These are phyloP conservation scores for Aspergillus proliferans DNA, from an alignment of 2,329 filamentous ascomycete species.

Conservation along the genomic window DNA sequence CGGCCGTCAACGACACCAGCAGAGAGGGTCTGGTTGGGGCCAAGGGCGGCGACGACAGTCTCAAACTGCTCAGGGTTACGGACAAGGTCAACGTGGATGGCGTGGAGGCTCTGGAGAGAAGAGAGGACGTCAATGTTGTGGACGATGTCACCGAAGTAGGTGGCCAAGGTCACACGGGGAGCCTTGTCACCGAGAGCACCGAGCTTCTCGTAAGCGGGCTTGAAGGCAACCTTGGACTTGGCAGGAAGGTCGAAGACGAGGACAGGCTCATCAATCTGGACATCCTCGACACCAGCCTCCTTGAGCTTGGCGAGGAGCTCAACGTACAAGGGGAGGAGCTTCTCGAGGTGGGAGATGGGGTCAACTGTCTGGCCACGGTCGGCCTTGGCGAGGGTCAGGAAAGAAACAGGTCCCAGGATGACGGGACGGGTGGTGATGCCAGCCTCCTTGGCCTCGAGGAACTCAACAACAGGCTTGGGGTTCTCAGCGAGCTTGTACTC, in stretches of 20 bases:
- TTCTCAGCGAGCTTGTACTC: constrained; percentile 79
- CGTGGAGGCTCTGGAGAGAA: constrained; percentile 66
- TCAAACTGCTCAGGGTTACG: constrained; percentile 97
- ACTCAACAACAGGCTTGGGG: constrained; percentile 92
- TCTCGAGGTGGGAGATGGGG: constrained; percentile 88
- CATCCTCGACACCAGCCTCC: constrained; percentile 88
- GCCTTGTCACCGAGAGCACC: constrained; percentile 64
- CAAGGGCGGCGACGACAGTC: constrained; percentile 73
- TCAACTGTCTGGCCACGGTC: constrained; percentile 90
- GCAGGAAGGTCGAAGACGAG: constrained; percentile 88
- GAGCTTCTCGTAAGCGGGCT: constrained; percentile 92
- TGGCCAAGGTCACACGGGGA: constrained; percentile 83
- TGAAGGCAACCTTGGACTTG: constrained; percentile 94
- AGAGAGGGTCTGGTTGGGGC: constrained; percentile 83
- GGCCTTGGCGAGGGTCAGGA: constrained; percentile 96
- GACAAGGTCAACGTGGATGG: constrained; percentile 90
- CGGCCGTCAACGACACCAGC: constrained; percentile 96
- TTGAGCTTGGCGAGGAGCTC: constrained; percentile 91
- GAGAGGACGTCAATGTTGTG: constrained; percentile 94
- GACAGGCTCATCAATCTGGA: constrained; percentile 97
- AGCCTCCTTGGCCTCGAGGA: constrained; percentile 95
- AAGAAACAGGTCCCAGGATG: constrained; percentile 90
- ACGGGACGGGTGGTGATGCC: constrained; percentile 90
- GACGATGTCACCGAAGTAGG: constrained; percentile 98
- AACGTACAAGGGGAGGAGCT: constrained; percentile 90